Percentiles rank a stretch among this genome's conserved stretches.
phyloP scores from a whole-genome alignment of 192 early-diverging fungal genomes.

The Backusella macrospora region DNA sequence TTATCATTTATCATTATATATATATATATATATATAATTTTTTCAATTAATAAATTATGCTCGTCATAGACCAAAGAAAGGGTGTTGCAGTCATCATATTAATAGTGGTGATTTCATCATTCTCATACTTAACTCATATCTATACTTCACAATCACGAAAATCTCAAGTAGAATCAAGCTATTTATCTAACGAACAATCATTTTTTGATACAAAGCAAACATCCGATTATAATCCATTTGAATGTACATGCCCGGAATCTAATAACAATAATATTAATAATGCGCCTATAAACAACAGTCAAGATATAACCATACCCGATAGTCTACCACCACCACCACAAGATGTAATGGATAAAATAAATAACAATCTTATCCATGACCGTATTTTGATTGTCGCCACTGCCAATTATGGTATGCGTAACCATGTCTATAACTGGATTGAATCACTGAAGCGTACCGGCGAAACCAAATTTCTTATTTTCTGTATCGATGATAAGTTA shows the following conservation, averaged over 20 bases:
- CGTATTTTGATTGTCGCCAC: slow-evolving; percentile 28
- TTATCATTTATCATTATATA: not conserved
- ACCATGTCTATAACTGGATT: slow-evolving; percentile 38
- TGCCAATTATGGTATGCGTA: slow-evolving; percentile 30
- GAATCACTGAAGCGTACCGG: slow-evolving; percentile 29
- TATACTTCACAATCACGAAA: slow-evolving; percentile 3
- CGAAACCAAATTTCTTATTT: slow-evolving; percentile 24
- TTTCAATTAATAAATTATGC: not conserved
- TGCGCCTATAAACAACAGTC: not conserved
- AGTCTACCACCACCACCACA: slow-evolving; percentile 1
- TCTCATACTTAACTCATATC: slow-evolving; percentile 4
- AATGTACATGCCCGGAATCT: not conserved
- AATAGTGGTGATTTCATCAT: not conserved
- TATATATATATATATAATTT: not conserved
- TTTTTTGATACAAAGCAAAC: slow-evolving; percentile 8
- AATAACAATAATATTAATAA: not conserved
- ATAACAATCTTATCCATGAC: slow-evolving; percentile 21
- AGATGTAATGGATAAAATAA: slow-evolving; percentile 20
- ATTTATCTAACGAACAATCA: slow-evolving; percentile 13
- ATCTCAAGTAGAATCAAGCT: not conserved
- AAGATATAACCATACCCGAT: not conserved
- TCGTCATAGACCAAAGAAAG: slow-evolving; percentile 5
- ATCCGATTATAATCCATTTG: slow-evolving; percentile 4
- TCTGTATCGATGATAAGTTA: slow-evolving; percentile 29
- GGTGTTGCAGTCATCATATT: not conserved